Percentiles rank a stretch among this genome's conserved stretches.
Evolutionary conservation across 2,329 filamentous ascomycete species (phyloP).

Genomic region (Trichoderma sp.): DNA sequence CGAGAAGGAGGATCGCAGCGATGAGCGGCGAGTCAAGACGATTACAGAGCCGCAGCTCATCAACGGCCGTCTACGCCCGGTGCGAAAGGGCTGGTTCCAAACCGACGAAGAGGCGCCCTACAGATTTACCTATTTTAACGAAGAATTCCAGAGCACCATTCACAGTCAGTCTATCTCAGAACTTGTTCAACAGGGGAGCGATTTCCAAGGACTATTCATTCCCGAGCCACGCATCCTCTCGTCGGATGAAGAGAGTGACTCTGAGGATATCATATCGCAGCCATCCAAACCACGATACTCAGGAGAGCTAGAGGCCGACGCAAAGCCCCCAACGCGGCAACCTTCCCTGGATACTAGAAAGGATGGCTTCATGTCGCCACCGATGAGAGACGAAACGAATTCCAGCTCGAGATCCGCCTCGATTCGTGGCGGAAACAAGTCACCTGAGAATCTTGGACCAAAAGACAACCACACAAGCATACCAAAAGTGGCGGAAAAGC

Average conservation of each 20-base stretch:
- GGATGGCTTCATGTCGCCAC: constrained; percentile 35
- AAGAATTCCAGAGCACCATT: constrained; percentile 92
- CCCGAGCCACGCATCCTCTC: constrained; percentile 78
- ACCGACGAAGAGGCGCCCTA: constrained; percentile 89
- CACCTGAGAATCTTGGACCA: constrained; percentile 33
- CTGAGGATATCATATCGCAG: constrained; percentile 41
- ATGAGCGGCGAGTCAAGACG: constrained; percentile 82
- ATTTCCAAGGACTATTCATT: constrained; percentile 85
- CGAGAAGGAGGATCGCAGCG: constrained; percentile 76
- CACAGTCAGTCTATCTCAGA: constrained; percentile 96
- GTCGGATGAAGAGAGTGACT: constrained; percentile 70
- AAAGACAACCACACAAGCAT: constrained; percentile 26
- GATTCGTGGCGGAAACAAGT: constrained; percentile 45
- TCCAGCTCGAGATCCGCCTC: constrained; percentile 37
- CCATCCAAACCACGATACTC: constrained; percentile 30
- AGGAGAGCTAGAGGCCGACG: constrained; percentile 40
- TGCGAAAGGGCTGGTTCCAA: constrained; percentile 78
- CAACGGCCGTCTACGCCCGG: constrained; percentile 81
- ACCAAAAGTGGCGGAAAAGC: constrained; percentile 39
- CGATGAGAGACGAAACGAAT: constrained; percentile 26
- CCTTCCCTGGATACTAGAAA: constrained; percentile 42
- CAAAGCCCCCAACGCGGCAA: constrained; percentile 49
- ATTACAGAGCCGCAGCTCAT: constrained; percentile 93
- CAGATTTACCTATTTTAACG: constrained; percentile 98
- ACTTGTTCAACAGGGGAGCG: constrained; percentile 79